phyloP scores from a whole-genome alignment of 805 yeast species.

The Pichia exigua region DNA sequence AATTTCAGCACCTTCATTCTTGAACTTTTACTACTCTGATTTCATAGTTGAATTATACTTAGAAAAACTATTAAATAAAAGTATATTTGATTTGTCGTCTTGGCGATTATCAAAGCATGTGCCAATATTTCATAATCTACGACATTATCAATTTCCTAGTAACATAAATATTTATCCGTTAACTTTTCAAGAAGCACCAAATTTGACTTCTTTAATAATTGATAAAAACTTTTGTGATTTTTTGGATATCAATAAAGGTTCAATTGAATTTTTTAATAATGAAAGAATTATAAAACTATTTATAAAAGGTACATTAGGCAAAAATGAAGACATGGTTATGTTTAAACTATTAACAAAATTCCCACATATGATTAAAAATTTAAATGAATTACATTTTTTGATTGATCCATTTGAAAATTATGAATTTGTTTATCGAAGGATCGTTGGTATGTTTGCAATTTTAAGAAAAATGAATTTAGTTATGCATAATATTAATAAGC shows the following conservation, averaged over 20 bases:
- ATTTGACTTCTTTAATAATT: constrained; percentile 17
- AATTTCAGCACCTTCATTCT: constrained; percentile 11
- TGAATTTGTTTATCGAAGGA: constrained; percentile 25
- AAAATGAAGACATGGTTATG: constrained; percentile 29
- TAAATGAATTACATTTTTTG: constrained; percentile 22
- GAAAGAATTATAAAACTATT: constrained; percentile 15
- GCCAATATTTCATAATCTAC: constrained; percentile 15
- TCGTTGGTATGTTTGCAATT: constrained; percentile 30
- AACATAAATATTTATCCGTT: constrained; percentile 18
- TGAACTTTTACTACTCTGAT: constrained; percentile 20
- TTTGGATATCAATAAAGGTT: constrained; percentile 19
- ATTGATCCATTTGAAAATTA: constrained; percentile 16
- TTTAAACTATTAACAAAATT: constrained; percentile 23
- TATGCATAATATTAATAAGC: constrained; percentile 18
- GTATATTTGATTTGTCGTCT: constrained; percentile 12
- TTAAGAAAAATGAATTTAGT: constrained; percentile 24
- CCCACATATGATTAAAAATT: constrained; percentile 20
- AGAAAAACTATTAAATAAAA: constrained; percentile 13
- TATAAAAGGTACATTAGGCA: constrained; percentile 23
- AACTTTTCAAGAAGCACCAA: constrained; percentile 21
- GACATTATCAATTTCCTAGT: constrained; percentile 19
- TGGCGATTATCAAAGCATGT: constrained; percentile 17
- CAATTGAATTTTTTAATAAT: constrained; percentile 20
- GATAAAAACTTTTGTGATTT: constrained; percentile 25
- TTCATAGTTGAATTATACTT: constrained; percentile 20